Percentiles rank a stretch among this genome's conserved stretches.
Evolutionary conservation across 140 eudicot species (phyloP).

Genomic region (Bidens hawaiensis): DNA sequence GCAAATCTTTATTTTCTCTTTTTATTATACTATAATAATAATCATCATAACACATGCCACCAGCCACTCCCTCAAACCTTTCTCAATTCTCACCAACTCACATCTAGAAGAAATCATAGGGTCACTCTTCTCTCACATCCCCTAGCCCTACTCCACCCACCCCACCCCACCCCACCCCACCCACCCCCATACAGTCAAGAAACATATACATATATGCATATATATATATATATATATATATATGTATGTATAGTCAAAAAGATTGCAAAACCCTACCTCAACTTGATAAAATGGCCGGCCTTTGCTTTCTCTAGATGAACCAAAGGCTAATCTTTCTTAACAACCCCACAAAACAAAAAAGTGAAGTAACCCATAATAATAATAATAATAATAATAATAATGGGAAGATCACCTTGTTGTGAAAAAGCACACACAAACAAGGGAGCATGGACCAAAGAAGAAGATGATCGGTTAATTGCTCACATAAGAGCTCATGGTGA

Average conservation of each 20-base stretch:
- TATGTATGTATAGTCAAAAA: slow-evolving; percentile 35
- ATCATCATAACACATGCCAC: slow-evolving; percentile 47
- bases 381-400: neutral
- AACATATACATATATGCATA: neutral
- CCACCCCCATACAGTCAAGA: slow-evolving; percentile 17
- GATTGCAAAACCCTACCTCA: slow-evolving; percentile 42
- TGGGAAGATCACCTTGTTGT: neutral
- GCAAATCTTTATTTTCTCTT: no score
- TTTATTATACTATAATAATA: slow-evolving; percentile 24
- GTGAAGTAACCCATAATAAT: neutral
- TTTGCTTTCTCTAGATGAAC: slow-evolving; percentile 27
- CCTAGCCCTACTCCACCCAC: neutral
- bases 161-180: no score
- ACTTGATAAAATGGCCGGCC: slow-evolving; percentile 40
- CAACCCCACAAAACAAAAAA: slow-evolving; percentile 5
- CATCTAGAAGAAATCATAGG: slow-evolving; percentile 84
- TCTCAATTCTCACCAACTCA: slow-evolving; percentile 97
- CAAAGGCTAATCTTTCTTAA: slow-evolving; percentile 18
- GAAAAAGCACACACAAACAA: neutral
- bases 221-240: neutral
- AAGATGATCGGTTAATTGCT: neutral
- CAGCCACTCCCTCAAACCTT: slow-evolving; percentile 81
- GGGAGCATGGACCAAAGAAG: neutral
- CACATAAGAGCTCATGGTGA: neutral
- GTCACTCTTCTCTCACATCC: slow-evolving; percentile 20